Percentiles rank a stretch among this genome's conserved stretches.
phyloP scores from a whole-genome alignment of 169 alveolate species.

The Theileria equi region DNA sequence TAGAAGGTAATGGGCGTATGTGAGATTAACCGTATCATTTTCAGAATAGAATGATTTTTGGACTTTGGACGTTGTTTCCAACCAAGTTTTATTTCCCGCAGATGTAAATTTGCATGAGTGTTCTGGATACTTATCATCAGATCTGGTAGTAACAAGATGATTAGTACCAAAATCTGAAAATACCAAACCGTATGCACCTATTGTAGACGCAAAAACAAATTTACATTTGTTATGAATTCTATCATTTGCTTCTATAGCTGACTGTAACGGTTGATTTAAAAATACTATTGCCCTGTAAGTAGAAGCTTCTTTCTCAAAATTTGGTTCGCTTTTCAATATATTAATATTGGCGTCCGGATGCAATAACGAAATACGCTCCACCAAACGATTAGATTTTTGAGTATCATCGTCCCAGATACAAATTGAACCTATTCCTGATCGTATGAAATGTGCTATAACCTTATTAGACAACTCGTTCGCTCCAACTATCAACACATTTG shows the following conservation, averaged over 20 bases:
- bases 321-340: constrained; percentile 29
- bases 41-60: neutral
- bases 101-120: constrained; percentile 19
- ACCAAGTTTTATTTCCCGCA: constrained; percentile 6
- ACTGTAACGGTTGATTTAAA: constrained; percentile 22
- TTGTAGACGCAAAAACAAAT: constrained; percentile 17
- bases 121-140: constrained; percentile 47
- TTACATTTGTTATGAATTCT: constrained; percentile 15
- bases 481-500: constrained; percentile 56
- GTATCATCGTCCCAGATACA: constrained; percentile 19
- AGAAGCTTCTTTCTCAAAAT: neutral
- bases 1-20: constrained; percentile 19
- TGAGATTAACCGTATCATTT: constrained; percentile 5
- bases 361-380: neutral
- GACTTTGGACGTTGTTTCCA: too few species aligned
- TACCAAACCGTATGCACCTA: constrained; percentile 48
- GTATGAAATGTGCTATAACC: constrained; percentile 37
- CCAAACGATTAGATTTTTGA: neutral
- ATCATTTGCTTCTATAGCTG: constrained; percentile 24
- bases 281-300: constrained; percentile 17
- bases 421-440: constrained; percentile 46
- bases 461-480: constrained; percentile 42
- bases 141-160: constrained; percentile 23
- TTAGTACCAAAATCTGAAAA: constrained; percentile 48
- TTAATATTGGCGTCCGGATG: constrained; percentile 36